phyloP scores from a whole-genome alignment of 2,329 filamentous ascomycete genomes.

The Epichloe elymi region DNA sequence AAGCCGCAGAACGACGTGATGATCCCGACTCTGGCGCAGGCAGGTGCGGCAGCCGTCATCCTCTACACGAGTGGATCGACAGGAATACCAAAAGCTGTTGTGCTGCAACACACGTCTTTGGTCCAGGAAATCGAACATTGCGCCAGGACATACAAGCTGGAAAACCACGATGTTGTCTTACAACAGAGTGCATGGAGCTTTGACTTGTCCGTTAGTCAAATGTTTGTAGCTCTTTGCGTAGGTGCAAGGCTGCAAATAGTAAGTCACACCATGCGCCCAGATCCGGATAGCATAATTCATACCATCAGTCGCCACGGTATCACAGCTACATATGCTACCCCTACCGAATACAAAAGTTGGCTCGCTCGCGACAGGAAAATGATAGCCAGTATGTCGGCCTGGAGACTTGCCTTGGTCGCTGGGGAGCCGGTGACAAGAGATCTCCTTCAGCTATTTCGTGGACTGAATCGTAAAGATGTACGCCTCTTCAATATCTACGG shows the following conservation, averaged over 20 bases:
- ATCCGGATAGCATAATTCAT: constrained; percentile 21
- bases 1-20: background rate
- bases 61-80: constrained; percentile 22
- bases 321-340: constrained; percentile 24
- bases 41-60: constrained; percentile 11
- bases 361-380: constrained; percentile 10
- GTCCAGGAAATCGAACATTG: constrained; percentile 16
- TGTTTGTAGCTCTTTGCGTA: constrained; percentile 20
- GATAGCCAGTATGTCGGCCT: constrained; percentile 8
- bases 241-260: constrained; percentile 25
- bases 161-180: constrained; percentile 16
- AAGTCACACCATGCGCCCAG: constrained; percentile 10
- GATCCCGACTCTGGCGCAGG: background rate
- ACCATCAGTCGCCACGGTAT: constrained; percentile 23
- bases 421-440: constrained; percentile 16
- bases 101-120: constrained; percentile 18
- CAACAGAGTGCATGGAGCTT: constrained; percentile 28
- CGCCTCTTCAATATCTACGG: constrained; percentile 15
- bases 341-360: constrained; percentile 27
- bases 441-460: constrained; percentile 5
- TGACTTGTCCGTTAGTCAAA: constrained; percentile 27
- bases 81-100: constrained; percentile 28
- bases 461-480: constrained; percentile 1
- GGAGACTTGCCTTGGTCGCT: constrained; percentile 9
- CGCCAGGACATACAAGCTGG: constrained; percentile 8